phyloP scores from a whole-genome alignment of 768 basidiomycete genomes.

The Xanthoconium purpureum region DNA sequence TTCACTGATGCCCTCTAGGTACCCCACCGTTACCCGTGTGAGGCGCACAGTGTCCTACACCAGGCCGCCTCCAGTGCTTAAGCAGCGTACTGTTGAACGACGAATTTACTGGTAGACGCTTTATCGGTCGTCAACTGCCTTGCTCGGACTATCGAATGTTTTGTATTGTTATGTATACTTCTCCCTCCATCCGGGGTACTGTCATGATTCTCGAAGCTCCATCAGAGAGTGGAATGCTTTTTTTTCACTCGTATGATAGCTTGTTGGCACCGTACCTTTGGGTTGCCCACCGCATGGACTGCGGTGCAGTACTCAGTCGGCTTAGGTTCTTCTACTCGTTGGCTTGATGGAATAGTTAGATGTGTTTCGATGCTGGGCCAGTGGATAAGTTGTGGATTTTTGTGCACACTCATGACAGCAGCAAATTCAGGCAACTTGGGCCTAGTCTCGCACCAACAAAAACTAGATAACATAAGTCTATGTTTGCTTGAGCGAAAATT shows the following conservation, averaged over 20 bases:
- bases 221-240: constrained; percentile 40
- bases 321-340: constrained; percentile 9
- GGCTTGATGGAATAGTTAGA: constrained; percentile 10
- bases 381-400: constrained; percentile 7
- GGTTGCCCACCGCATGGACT: constrained; percentile 14
- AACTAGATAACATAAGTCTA: neutral
- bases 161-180: constrained; percentile 35
- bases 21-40: constrained; percentile 77
- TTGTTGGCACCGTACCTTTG: constrained; percentile 10
- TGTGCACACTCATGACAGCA: constrained; percentile 6
- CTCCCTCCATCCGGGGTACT: neutral
- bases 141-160: constrained; percentile 22
- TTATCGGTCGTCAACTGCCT: neutral
- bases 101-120: constrained; percentile 65
- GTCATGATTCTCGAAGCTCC: constrained; percentile 45
- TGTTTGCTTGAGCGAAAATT: neutral
- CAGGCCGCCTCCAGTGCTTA: constrained; percentile 41
- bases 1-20: constrained; percentile 40
- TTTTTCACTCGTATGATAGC: constrained; percentile 18
- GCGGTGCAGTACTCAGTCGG: constrained; percentile 18
- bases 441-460: neutral
- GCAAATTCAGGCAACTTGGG: constrained; percentile 2
- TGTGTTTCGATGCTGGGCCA: constrained; percentile 16
- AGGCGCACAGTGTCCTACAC: constrained; percentile 67
- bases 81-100: constrained; percentile 66